Evolutionary conservation across 345 rosid species (phyloP).

Genomic region (Populus tremula): DNA sequence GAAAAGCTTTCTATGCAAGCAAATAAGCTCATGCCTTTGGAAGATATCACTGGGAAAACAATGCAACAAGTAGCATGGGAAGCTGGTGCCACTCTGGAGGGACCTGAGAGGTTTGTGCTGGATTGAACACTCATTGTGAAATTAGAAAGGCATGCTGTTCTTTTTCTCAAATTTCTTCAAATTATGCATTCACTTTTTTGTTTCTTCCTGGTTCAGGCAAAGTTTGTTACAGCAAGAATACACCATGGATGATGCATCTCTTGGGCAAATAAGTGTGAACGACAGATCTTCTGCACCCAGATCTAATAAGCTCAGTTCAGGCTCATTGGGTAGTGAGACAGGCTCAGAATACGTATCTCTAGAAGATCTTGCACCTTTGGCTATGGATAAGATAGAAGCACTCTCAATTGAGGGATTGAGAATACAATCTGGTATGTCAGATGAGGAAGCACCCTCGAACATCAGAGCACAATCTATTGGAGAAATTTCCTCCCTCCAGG

Average conservation of each 20-base stretch:
- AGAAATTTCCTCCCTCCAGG: slow-evolving; percentile 69
- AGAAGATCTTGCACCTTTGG: slow-evolving; percentile 95
- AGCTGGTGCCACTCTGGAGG: slow-evolving; percentile 49
- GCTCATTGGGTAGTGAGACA: slow-evolving; percentile 33
- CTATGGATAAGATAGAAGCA: slow-evolving; percentile 96
- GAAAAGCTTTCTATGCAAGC: slow-evolving; percentile 95
- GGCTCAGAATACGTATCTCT: slow-evolving; percentile 77
- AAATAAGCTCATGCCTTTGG: slow-evolving; percentile 87
- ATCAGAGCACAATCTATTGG: slow-evolving; percentile 65
- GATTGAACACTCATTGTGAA: neutral
- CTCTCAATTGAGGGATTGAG: slow-evolving; percentile 92
- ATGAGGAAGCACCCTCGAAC: slow-evolving; percentile 67
- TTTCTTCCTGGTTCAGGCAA: slow-evolving; percentile 44
- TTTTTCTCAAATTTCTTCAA: slow-evolving; percentile 4
- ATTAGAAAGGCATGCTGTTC: neutral
- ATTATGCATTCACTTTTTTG: slow-evolving; percentile 12
- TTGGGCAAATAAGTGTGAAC: slow-evolving; percentile 34
- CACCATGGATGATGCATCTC: slow-evolving; percentile 33
- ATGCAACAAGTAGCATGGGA: slow-evolving; percentile 83
- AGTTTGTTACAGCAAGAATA: slow-evolving; percentile 37
- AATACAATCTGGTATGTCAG: slow-evolving; percentile 86
- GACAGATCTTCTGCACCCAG: slow-evolving; percentile 38
- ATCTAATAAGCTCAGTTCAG: slow-evolving; percentile 37
- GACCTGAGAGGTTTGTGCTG: slow-evolving; percentile 55
- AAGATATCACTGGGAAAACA: slow-evolving; percentile 86